Conservation (phyloP, 768 basidiomycete genomes). For the Pleurotus tuber-regium region DNA sequence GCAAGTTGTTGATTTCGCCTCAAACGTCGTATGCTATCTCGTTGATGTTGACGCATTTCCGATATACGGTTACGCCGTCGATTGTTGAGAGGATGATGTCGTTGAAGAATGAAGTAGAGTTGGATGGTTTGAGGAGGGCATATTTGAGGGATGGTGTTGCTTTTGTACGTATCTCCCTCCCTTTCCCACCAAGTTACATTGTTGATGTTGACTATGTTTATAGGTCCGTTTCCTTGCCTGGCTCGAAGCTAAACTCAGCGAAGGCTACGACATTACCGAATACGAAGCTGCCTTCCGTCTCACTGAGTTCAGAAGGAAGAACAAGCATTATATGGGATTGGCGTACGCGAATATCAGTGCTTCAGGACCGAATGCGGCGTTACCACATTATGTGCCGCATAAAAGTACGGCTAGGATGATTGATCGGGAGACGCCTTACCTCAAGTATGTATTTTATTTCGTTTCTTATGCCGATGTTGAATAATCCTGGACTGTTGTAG, state of each 20-base stretch:
- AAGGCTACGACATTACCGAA: slow-evolving; percentile 84
- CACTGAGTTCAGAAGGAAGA: slow-evolving; percentile 68
- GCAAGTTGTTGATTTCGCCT: slow-evolving; percentile 71
- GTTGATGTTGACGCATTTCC: slow-evolving; percentile 79
- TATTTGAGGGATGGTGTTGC: slow-evolving; percentile 91
- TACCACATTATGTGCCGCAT: slow-evolving; percentile 89
- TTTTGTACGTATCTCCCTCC: slow-evolving; percentile 49
- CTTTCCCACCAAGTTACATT: slow-evolving; percentile 12
- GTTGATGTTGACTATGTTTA: slow-evolving; percentile 6
- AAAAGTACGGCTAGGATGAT: slow-evolving; percentile 70
- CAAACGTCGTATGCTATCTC: slow-evolving; percentile 82
- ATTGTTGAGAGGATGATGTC: slow-evolving; percentile 77
- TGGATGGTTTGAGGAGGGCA: slow-evolving; percentile 71
- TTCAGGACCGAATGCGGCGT: slow-evolving; percentile 85
- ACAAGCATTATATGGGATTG: slow-evolving; percentile 76
- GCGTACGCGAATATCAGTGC: slow-evolving; percentile 92
- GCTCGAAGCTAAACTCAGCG: slow-evolving; percentile 77
- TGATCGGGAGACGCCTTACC: slow-evolving; percentile 76
- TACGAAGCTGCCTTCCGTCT: slow-evolving; percentile 88
- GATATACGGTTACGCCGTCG: slow-evolving; percentile 72
- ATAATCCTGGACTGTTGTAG: slow-evolving; percentile 35
- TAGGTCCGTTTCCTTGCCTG: slow-evolving; percentile 85
- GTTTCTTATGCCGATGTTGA: slow-evolving; percentile 15
- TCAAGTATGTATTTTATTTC: slow-evolving; percentile 60
- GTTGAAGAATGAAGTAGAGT: slow-evolving; percentile 85